Evolutionary conservation across 2,329 filamentous ascomycete genomes (phyloP).

Genomic region (Fusarium anguioides): DNA sequence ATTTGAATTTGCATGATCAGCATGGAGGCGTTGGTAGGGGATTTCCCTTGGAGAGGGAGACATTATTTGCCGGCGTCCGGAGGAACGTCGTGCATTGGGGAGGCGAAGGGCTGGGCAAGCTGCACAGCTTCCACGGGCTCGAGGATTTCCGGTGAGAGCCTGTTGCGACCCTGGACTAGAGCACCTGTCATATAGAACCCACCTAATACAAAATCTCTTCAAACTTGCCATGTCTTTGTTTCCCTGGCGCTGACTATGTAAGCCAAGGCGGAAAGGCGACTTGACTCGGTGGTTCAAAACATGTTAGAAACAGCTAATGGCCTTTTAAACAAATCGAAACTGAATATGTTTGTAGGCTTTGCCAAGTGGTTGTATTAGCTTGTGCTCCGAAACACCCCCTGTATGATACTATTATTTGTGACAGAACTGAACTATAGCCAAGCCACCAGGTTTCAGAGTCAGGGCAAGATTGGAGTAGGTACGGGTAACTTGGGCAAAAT

Average conservation of each 20-base stretch:
- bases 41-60: neutral
- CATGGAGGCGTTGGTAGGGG: slow-evolving; percentile 19
- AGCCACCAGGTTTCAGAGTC: no score
- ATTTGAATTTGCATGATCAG: slow-evolving; percentile 10
- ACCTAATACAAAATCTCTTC: slow-evolving; percentile 24
- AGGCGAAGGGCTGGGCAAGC: slow-evolving; percentile 6
- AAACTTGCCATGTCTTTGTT: neutral
- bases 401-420: neutral
- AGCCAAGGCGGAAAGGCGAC: slow-evolving; percentile 11
- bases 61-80: slow-evolving; percentile 4
- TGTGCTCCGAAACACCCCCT: slow-evolving; percentile 29
- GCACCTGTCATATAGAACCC: slow-evolving; percentile 12
- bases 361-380: slow-evolving; percentile 5
- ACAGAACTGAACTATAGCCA: slow-evolving; percentile 2
- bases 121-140: neutral
- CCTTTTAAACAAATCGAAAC: slow-evolving; percentile 3
- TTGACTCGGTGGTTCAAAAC: slow-evolving; percentile 12
- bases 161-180: neutral
- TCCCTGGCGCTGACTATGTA: neutral
- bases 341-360: slow-evolving; percentile 12
- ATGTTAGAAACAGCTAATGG: slow-evolving; percentile 1
- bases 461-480: no score
- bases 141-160: slow-evolving; percentile 1
- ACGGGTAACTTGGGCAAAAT: no score
- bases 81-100: slow-evolving; percentile 8